These are phyloP conservation scores for Pseudocohnilembus persalinus DNA, from an alignment of 169 alveolate species.

Conservation along the genomic window DNA sequence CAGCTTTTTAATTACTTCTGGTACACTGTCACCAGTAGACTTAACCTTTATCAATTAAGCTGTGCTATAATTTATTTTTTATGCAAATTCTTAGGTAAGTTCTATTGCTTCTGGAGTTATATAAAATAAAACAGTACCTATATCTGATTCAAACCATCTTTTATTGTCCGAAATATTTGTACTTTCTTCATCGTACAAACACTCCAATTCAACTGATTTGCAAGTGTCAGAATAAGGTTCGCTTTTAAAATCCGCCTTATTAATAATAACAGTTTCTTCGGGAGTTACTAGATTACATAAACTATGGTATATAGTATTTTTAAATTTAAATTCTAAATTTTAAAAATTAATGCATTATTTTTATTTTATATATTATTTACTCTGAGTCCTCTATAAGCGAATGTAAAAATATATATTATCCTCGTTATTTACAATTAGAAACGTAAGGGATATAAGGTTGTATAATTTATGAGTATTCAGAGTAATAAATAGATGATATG, in stretches of 20 bases:
- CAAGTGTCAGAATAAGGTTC: conserved; percentile 71
- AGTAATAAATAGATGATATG: conserved; percentile 48
- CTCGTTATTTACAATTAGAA: conserved; percentile 78
- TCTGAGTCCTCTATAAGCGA: conserved; percentile 59
- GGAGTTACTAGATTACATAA: conserved; percentile 48
- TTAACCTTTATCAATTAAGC: not conserved
- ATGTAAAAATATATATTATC: conserved; percentile 73
- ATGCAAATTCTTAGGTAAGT: not conserved
- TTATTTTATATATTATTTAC: not conserved
- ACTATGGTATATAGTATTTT: too few relatives aligned
- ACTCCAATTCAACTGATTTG: conserved; percentile 47
- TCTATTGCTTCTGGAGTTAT: conserved; percentile 8
- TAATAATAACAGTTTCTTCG: conserved; percentile 60
- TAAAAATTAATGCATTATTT: not conserved
- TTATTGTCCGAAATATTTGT: conserved; percentile 34
- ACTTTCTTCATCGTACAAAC: conserved; percentile 73
- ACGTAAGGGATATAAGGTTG: conserved; percentile 74
- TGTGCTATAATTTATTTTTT: not conserved
- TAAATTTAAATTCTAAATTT: too few relatives aligned
- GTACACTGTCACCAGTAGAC: not conserved
- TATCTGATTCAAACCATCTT: conserved; percentile 65
- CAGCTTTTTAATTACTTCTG: not conserved
- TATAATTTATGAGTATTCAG: conserved; percentile 42
- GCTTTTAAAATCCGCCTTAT: conserved; percentile 57
- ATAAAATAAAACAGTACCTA: conserved; percentile 49